phyloP scores from a whole-genome alignment of 306 rosid genomes.

The Cucumis melo region DNA sequence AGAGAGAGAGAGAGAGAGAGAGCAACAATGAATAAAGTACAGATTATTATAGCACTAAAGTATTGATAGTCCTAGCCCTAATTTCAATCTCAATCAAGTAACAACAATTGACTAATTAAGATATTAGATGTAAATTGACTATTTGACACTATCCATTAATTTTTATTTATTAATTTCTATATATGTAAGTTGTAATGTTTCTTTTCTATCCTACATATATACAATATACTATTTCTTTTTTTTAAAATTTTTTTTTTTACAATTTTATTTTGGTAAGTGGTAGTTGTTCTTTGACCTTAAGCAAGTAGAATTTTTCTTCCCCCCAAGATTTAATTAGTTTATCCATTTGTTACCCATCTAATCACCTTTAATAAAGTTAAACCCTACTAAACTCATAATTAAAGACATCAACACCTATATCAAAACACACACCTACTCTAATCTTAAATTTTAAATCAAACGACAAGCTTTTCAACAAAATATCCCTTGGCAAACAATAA shows the following conservation, averaged over 20 bases:
- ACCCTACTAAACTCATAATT: neutral
- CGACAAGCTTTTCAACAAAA: neutral
- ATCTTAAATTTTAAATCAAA: neutral
- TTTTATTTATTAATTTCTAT: neutral
- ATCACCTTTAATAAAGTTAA: slow-evolving; percentile 2
- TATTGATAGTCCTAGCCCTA: neutral
- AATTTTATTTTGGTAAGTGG: neutral
- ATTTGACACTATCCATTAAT: neutral
- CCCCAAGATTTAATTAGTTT: neutral
- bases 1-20: too few relatives aligned
- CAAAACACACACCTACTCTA: neutral
- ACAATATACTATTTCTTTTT: neutral
- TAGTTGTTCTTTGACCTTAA: slow-evolving; percentile 7
- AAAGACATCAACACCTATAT: neutral
- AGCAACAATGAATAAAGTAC: neutral
- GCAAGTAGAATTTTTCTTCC: neutral
- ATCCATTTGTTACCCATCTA: neutral
- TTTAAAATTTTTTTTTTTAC: too few relatives aligned
- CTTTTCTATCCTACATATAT: neutral
- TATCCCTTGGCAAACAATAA: neutral
- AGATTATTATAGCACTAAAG: neutral
- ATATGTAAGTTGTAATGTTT: neutral
- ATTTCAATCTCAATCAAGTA: neutral
- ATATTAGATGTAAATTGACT: neutral
- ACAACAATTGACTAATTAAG: neutral